A percentile compares a stretch with the other conserved stretches of the same genome.
phyloP scores from a whole-genome alignment of 768 basidiomycete genomes.

The Lactifluus echinatus region DNA sequence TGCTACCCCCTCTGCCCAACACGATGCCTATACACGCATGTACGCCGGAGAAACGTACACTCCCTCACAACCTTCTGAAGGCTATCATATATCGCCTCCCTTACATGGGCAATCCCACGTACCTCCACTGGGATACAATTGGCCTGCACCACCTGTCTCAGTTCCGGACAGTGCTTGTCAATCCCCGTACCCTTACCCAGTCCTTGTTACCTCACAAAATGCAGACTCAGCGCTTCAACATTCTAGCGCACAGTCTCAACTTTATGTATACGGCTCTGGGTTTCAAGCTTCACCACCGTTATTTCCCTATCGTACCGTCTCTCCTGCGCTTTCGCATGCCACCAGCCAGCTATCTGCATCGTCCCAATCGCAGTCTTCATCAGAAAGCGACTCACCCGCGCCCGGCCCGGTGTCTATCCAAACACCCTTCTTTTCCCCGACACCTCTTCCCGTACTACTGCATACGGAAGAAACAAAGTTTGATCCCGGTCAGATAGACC shows the following conservation, averaged over 20 bases:
- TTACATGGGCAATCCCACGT: neutral
- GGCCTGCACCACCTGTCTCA: neutral
- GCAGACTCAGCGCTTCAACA: conserved; percentile 7
- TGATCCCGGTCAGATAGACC: conserved; percentile 1
- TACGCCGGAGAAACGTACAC: conserved; percentile 3
- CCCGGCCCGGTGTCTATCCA: conserved; percentile 12
- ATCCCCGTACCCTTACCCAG: conserved; percentile 10
- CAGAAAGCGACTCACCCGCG: conserved; percentile 15
- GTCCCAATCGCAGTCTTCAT: conserved; percentile 18
- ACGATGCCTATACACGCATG: conserved; percentile 7
- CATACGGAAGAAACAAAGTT: conserved; percentile 8
- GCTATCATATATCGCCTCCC: conserved; percentile 6
- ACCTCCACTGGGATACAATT: conserved; percentile 10
- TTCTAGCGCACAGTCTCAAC: conserved; percentile 6
- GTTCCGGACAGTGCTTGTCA: conserved; percentile 2
- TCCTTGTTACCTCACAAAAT: conserved; percentile 4
- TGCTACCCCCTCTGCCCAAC: neutral
- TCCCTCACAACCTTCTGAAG: conserved; percentile 1
- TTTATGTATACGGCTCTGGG: conserved; percentile 2
- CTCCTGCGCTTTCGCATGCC: conserved; percentile 16
- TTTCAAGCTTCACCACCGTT: conserved; percentile 2
- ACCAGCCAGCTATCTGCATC: conserved; percentile 15
- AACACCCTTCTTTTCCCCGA: conserved; percentile 10
- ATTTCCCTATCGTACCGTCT: conserved; percentile 4
- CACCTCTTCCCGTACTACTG: conserved; percentile 5